Evolutionary conservation across 2,329 filamentous ascomycete genomes (phyloP), one percentile per base, ranked within the genome.

Genomic region (Alternaria postmessia): DNA sequence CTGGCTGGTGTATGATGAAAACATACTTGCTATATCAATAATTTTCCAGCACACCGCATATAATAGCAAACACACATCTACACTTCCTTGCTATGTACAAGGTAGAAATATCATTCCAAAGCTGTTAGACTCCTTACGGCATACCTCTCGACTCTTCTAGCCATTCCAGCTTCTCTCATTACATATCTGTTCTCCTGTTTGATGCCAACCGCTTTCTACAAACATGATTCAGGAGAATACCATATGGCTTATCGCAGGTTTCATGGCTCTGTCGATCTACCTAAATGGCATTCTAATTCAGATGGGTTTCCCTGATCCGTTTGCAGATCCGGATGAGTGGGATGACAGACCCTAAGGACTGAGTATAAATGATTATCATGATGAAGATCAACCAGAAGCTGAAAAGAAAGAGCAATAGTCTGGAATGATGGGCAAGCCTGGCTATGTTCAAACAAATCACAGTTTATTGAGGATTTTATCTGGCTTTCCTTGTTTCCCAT

Each of bases 201-300:
- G 7, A 9, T 11, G 3, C 22, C 4, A 4, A 0, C 3, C 12
- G 16, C 20, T 36, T 7, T 1, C 7, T 3, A 7, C 14, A 11
- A 48, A 5, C 7, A 34, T 36, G 30, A 1, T 16, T 7, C 30
- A 48, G 1, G 36, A 39, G 9, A 48, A 16, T 11, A n/a, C 14
- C 16, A 24, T 34, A 12, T 48, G 46, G 46, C 30, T 48, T 0
- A 48, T 48, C 8, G 30, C 30, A 24, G 46, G 30, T 3, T 48
- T 48, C 1, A 14, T 36, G 16, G 46, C 14, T 36, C 30, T 48
- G 1, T 34, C 18, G 12, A 18, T 48, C 18, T 48, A 14, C 34
- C 14, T 48, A 36, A 30, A 48, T 14, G 22, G 20, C 14, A 1
- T 48, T 16, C 30, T 48, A 4, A 22, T 34, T 14, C 18, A 16